These are phyloP conservation scores for Skeletonema potamos DNA, from an alignment of 108 stramenopile species.

Conservation along the genomic window DNA sequence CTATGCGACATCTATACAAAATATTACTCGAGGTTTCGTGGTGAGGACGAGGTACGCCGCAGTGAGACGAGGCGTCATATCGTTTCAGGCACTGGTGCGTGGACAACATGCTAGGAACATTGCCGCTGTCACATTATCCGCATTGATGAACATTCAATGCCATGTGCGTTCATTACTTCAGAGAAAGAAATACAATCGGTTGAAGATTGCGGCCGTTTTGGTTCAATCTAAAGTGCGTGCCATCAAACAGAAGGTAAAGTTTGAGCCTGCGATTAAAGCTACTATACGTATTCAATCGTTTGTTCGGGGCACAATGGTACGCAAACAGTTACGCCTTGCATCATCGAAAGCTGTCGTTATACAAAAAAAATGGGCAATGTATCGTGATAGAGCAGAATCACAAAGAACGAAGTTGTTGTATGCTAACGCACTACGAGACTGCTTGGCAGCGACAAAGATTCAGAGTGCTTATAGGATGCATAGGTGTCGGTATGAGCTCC, in stretches of 20 bases:
- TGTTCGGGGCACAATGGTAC: neutral
- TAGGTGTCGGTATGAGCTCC: neutral
- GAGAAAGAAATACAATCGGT: neutral
- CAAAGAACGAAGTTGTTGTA: neutral
- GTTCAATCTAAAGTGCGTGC: neutral
- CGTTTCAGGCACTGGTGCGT: slow-evolving; percentile 10
- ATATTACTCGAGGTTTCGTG: slow-evolving; percentile 48
- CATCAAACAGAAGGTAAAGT: neutral
- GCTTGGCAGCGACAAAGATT: slow-evolving; percentile 12
- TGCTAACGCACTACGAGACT: neutral
- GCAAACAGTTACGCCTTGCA: neutral
- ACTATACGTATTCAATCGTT: slow-evolving; percentile 13
- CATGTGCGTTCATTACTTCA: neutral
- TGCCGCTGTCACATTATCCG: neutral
- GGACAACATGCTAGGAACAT: slow-evolving; percentile 4
- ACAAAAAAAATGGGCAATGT: slow-evolving; percentile 3
- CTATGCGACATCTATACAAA: slow-evolving; percentile 31
- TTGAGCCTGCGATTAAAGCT: neutral
- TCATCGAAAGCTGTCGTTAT: neutral
- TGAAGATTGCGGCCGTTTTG: neutral
- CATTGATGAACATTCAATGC: slow-evolving; percentile 5
- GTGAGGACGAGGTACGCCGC: slow-evolving; percentile 29
- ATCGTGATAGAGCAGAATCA: neutral
- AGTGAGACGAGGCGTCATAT: neutral
- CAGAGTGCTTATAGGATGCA: neutral